Evolutionary conservation across 2,329 filamentous ascomycete species (phyloP).

Genomic region (Cercospora sesami): DNA sequence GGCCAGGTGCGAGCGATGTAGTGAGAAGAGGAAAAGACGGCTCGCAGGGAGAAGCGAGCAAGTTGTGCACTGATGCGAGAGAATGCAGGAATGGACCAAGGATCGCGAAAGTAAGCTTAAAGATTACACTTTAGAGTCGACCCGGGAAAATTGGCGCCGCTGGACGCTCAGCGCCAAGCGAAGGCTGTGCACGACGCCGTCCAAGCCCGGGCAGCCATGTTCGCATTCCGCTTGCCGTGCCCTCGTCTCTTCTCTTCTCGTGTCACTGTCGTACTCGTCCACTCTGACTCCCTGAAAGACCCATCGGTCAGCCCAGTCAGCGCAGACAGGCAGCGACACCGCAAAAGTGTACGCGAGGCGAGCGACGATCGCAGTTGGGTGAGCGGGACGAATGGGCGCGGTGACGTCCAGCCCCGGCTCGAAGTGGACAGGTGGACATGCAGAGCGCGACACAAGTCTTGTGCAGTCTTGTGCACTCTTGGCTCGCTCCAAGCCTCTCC

Average conservation of each 20-base stretch:
- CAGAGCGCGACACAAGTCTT: constrained; percentile 21
- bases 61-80: constrained; percentile 1
- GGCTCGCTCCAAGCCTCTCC: constrained; percentile 19
- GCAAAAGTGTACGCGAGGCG: neutral
- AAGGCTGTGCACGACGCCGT: neutral
- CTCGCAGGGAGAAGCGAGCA: neutral
- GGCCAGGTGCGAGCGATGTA: neutral
- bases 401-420: constrained; percentile 13
- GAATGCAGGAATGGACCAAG: constrained; percentile 1
- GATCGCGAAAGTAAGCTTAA: constrained; percentile 7
- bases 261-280: neutral
- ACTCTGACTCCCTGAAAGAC: no score
- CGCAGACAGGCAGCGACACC: neutral
- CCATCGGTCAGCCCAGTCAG: neutral
- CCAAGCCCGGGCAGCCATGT: neutral
- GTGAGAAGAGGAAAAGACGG: neutral
- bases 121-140: constrained; percentile 2
- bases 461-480: constrained; percentile 26
- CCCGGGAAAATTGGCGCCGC: neutral
- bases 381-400: constrained; percentile 18
- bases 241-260: neutral
- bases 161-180: constrained; percentile 1
- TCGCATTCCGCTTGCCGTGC: neutral
- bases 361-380: constrained; percentile 17
- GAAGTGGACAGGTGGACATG: constrained; percentile 13